Conservation (phyloP, 345 rosid species). For the Acer saccharum region DNA sequence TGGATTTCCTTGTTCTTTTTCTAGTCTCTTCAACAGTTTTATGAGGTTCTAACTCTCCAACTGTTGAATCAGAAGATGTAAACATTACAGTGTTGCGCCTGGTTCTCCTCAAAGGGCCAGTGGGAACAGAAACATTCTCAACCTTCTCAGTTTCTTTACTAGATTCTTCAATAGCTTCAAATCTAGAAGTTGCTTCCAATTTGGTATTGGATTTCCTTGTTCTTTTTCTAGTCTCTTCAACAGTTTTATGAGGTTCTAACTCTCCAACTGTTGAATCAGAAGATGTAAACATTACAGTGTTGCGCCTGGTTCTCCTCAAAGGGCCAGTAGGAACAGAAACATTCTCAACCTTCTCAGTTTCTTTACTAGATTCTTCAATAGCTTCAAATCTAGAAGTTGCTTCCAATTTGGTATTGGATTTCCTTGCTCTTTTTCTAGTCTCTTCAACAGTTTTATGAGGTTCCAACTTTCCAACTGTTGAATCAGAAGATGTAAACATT, state of each 20-base stretch:
- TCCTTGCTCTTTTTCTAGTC: neutral
- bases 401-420: constrained; percentile 9
- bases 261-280: constrained; percentile 1
- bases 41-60: neutral
- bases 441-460: neutral
- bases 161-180: constrained; percentile 22
- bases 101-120: constrained; percentile 26
- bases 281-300: constrained; percentile 19
- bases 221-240: neutral
- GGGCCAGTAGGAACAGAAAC: neutral
- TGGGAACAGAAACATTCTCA: neutral
- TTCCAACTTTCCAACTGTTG: neutral
- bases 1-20: neutral
- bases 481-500: no score
- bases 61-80: constrained; percentile 12
- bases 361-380: constrained; percentile 13
- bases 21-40: neutral
- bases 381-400: constrained; percentile 16
- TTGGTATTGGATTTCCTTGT: neutral
- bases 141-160: constrained; percentile 19
- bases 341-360: constrained; percentile 15
- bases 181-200: constrained; percentile 8
- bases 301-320: constrained; percentile 34
- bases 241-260: neutral
- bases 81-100: constrained; percentile 26